phyloP scores from a whole-genome alignment of 2,329 filamentous ascomycete species.

The Colletotrichum sp. region DNA sequence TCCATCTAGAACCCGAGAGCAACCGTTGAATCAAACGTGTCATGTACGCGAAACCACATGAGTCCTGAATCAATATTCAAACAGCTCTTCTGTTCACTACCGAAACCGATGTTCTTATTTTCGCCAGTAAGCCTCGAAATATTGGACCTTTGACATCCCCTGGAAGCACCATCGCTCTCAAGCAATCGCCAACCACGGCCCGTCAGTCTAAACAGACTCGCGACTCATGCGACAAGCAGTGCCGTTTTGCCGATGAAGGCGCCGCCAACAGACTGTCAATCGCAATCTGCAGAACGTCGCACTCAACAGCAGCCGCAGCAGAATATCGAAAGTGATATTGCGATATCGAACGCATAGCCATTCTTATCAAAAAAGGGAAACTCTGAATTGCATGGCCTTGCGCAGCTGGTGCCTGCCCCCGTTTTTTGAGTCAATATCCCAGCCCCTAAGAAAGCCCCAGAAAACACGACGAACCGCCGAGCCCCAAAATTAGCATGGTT shows the following conservation, averaged over 20 bases:
- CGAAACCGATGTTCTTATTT: fast-evolving
- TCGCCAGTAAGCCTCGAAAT: neutral
- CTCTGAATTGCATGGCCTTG: neutral
- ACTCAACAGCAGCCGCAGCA: neutral
- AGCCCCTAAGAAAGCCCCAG: neutral
- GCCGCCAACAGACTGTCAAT: neutral
- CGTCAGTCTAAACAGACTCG: fast-evolving
- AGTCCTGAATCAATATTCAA: neutral
- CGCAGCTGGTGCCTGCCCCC: neutral
- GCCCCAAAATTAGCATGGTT: neutral
- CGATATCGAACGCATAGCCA: neutral
- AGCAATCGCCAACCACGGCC: neutral
- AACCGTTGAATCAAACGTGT: fast-evolving
- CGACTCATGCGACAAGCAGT: neutral
- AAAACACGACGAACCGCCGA: neutral
- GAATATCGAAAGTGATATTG: neutral
- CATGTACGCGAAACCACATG: neutral
- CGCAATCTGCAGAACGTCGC: neutral
- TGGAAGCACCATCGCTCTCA: neutral
- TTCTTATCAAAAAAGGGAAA: neutral
- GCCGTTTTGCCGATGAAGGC: neutral
- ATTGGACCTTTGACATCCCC: neutral
- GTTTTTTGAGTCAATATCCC: neutral
- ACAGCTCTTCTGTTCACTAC: neutral
- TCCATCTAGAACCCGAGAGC: fast-evolving